Evolutionary conservation across 495 filamentous ascomycete genomes (phyloP).

Genomic region (Aspergillus bertholletiae): DNA sequence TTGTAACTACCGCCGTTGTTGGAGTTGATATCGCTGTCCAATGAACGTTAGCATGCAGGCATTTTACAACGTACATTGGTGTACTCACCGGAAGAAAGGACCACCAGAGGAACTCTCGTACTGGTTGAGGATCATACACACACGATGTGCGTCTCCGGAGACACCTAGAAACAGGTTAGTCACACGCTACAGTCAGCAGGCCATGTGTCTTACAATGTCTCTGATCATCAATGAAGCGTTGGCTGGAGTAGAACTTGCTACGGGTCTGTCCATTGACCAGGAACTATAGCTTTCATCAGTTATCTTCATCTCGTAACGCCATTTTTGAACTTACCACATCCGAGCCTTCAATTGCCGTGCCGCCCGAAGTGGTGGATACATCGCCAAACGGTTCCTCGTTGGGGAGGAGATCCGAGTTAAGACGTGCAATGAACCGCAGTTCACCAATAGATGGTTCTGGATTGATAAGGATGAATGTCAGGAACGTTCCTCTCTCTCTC

Average conservation of each 20-base stretch:
- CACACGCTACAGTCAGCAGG: not conserved
- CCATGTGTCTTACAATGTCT: slow-evolving; percentile 45
- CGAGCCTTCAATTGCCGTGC: slow-evolving; percentile 53
- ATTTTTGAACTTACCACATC: slow-evolving; percentile 44
- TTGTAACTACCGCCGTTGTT: slow-evolving; percentile 58
- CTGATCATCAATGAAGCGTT: slow-evolving; percentile 64
- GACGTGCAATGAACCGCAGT: slow-evolving; percentile 60
- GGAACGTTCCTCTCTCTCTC: not conserved
- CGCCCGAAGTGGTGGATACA: slow-evolving; percentile 50
- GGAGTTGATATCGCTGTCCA: slow-evolving; percentile 61
- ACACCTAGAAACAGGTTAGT: slow-evolving; percentile 19
- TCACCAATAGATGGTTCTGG: slow-evolving; percentile 57
- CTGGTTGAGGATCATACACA: slow-evolving; percentile 37
- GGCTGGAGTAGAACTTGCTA: slow-evolving; percentile 66
- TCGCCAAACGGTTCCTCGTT: slow-evolving; percentile 44
- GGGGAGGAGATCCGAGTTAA: slow-evolving; percentile 52
- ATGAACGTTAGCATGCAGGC: slow-evolving; percentile 18
- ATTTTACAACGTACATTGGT: not conserved
- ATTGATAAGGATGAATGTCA: not conserved
- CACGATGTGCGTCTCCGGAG: slow-evolving; percentile 26
- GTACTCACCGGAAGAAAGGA: slow-evolving; percentile 42
- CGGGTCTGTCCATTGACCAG: slow-evolving; percentile 58
- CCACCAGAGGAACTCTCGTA: slow-evolving; percentile 47
- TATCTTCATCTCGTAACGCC: not conserved
- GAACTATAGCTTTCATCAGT: slow-evolving; percentile 25